Conservation (phyloP, 2,329 filamentous ascomycete species). For the Orbilia javanica region DNA sequence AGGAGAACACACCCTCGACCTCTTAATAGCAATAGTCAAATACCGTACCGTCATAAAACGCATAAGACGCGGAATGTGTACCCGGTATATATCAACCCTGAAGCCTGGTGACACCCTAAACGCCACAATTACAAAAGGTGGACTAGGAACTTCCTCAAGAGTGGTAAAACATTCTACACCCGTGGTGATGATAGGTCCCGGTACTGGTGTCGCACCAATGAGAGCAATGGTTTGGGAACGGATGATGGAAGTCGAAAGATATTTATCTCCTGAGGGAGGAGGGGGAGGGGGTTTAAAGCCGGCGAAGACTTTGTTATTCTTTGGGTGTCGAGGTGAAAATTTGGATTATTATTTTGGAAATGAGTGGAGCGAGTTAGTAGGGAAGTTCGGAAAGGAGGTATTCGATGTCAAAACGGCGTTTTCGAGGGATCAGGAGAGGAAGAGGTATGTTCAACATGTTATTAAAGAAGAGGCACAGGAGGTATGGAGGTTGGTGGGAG, state of each 20-base stretch:
- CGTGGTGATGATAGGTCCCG: conserved; percentile 82
- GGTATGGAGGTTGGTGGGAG: conserved; percentile 70
- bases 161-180: conserved; percentile 69
- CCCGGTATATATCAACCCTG: conserved; percentile 81
- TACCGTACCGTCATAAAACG: conserved; percentile 89
- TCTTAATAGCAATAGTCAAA: conserved; percentile 88
- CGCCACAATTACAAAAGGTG: conserved; percentile 71
- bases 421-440: conserved; percentile 73
- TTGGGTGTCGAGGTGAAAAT: conserved; percentile 80
- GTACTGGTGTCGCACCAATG: conserved; percentile 88
- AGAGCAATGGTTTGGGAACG: conserved; percentile 84
- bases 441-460: conserved; percentile 77
- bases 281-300: conserved; percentile 40
- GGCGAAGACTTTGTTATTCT: conserved; percentile 76
- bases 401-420: conserved; percentile 75
- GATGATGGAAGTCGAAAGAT: background rate
- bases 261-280: background rate
- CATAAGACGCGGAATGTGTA: conserved; percentile 87
- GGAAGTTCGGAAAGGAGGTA: conserved; percentile 63
- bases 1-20: conserved; percentile 71
- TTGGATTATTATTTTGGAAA: conserved; percentile 85
- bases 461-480: conserved; percentile 69
- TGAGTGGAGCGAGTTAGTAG: conserved; percentile 75
- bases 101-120: conserved; percentile 71
- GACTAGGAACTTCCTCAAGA: conserved; percentile 66